These are phyloP conservation scores for Eucalyptus camaldulensis DNA, from an alignment of 345 rosid genomes.

Conservation along the genomic window DNA sequence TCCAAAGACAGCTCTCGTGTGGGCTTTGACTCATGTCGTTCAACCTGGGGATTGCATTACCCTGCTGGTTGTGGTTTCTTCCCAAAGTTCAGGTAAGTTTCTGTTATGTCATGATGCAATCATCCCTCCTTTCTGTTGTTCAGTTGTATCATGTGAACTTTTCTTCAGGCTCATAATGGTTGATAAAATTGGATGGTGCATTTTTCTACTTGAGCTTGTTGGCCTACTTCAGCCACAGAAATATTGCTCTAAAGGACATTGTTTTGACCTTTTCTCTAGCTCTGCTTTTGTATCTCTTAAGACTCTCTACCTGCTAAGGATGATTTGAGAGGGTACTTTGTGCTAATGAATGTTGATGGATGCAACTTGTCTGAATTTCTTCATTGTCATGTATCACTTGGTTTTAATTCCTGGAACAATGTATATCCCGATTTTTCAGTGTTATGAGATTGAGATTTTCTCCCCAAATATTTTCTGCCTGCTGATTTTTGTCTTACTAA, in stretches of 20 bases:
- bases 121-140: neutral
- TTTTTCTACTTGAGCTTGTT: neutral
- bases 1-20: constrained; percentile 79
- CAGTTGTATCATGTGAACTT: neutral
- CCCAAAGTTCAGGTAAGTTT: constrained; percentile 47
- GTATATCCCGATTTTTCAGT: neutral
- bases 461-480: neutral
- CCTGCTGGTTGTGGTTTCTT: constrained; percentile 76
- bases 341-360: neutral
- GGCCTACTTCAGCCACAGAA: neutral
- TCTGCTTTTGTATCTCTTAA: neutral
- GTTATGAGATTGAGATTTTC: neutral
- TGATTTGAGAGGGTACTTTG: neutral
- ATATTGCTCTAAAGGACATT: neutral
- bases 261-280: neutral
- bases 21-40: constrained; percentile 98
- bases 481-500: neutral
- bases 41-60: constrained; percentile 95
- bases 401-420: neutral
- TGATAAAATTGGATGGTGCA: neutral
- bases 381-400: neutral
- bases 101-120: neutral
- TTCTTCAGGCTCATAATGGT: neutral
- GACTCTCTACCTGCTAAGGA: neutral
- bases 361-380: neutral